A percentile compares a stretch with the other conserved stretches of the same genome.
phyloP scores from a whole-genome alignment of 352 stramenopile genomes.

The Phytophthora lateralis region DNA sequence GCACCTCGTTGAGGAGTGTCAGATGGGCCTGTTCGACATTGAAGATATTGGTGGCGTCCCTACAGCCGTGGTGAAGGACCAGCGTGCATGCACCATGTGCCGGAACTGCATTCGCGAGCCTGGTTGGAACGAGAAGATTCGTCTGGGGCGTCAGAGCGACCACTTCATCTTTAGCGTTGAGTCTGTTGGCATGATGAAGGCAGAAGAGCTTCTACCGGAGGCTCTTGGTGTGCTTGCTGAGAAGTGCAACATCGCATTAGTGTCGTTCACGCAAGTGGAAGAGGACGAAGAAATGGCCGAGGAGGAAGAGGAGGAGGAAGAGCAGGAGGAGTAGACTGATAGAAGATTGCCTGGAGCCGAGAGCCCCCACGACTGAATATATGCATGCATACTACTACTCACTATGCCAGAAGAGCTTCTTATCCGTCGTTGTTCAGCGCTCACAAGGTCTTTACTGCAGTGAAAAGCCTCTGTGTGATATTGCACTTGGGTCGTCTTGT shows the following conservation, averaged over 20 bases:
- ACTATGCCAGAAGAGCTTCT: not conserved
- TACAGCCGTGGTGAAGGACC: constrained; percentile 84
- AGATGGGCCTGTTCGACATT: constrained; percentile 91
- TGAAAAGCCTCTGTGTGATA: constrained; percentile 8
- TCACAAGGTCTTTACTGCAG: not conserved
- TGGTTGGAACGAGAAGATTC: constrained; percentile 87
- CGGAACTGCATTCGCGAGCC: constrained; percentile 95
- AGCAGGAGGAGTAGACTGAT: constrained; percentile 61
- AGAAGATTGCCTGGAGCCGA: constrained; percentile 27
- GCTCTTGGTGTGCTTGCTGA: constrained; percentile 80
- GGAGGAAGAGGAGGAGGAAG: constrained; percentile 48
- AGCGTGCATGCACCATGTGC: constrained; percentile 95
- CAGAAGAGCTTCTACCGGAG: constrained; percentile 79
- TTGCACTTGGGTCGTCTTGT: constrained; percentile 9
- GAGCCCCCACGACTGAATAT: constrained; percentile 35
- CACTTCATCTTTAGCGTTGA: constrained; percentile 97
- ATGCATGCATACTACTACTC: constrained; percentile 31
- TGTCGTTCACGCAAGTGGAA: constrained; percentile 69
- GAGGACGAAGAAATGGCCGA: constrained; percentile 59
- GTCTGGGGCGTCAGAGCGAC: constrained; percentile 91
- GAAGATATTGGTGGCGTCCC: constrained; percentile 82
- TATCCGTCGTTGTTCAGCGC: not conserved
- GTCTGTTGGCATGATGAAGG: constrained; percentile 87
- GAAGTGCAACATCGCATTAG: constrained; percentile 86
- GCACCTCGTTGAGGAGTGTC: constrained; percentile 68